Percentiles rank a stretch among this genome's conserved stretches.
These are phyloP conservation scores for Suhomyces coccinellae DNA, from an alignment of 1,139 yeast species.

Conservation along the genomic window DNA sequence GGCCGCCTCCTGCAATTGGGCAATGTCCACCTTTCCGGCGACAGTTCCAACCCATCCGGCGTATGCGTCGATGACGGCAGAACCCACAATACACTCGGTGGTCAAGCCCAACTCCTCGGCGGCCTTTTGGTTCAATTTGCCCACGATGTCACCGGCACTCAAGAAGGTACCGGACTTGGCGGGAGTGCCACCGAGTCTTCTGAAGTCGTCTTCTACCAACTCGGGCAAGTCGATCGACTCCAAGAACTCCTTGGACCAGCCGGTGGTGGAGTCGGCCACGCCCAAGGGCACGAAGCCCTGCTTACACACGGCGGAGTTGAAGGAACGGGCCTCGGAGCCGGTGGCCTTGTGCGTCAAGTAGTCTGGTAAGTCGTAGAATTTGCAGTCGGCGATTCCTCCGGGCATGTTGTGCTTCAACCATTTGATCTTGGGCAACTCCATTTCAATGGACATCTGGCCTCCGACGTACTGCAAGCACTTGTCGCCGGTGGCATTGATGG, in stretches of 20 bases:
- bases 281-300: conserved; percentile 94
- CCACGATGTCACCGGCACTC: conserved; percentile 88
- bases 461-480: conserved; percentile 88
- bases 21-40: conserved; percentile 74
- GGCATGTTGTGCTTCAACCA: conserved; percentile 93
- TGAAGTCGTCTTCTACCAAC: conserved; percentile 71
- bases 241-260: conserved; percentile 87
- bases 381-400: conserved; percentile 60
- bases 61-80: conserved; percentile 96
- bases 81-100: conserved; percentile 78
- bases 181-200: conserved; percentile 80
- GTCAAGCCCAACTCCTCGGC: conserved; percentile 88
- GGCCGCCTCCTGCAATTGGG: conserved; percentile 39
- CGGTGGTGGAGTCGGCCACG: conserved; percentile 78
- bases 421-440: conserved; percentile 96
- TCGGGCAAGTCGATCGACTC: conserved; percentile 69
- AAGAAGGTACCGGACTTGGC: conserved; percentile 70
- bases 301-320: conserved; percentile 89
- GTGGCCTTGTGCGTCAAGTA: conserved; percentile 89
- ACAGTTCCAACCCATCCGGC: conserved; percentile 99
- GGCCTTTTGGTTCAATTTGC: conserved; percentile 61
- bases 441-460: conserved; percentile 95
- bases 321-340: conserved; percentile 80
- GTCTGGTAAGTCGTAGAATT: conserved; percentile 91
- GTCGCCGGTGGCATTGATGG: conserved; percentile 78